Conservation (phyloP, 78 protist species). For the Dictyostelium intermedium region DNA sequence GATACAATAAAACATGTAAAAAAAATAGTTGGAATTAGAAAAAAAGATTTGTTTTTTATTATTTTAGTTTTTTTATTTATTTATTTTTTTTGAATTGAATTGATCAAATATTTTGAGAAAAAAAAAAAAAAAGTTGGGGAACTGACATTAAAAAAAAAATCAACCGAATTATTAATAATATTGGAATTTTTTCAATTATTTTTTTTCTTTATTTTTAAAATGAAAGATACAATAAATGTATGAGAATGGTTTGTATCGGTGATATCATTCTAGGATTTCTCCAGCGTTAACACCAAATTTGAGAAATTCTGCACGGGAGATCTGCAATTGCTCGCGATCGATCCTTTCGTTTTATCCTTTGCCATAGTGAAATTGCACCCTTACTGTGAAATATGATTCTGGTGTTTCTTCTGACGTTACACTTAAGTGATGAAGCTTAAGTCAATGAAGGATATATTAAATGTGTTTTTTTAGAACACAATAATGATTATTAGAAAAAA, state of each 20-base stretch:
- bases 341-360: not conserved
- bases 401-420: not conserved
- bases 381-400: not conserved
- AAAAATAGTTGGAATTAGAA: too few relatives aligned
- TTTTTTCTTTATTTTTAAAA: too few relatives aligned
- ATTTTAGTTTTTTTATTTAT: not conserved
- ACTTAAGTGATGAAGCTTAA: not conserved
- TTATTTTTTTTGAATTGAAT: too few relatives aligned
- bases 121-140: too few relatives aligned
- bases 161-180: too few relatives aligned
- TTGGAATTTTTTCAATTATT: too few relatives aligned
- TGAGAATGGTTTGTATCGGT: constrained; percentile 1
- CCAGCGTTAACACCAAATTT: not conserved
- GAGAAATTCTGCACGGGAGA: constrained; percentile 7
- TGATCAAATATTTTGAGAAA: too few relatives aligned
- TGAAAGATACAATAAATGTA: not conserved
- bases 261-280: constrained; percentile 1
- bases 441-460: not conserved
- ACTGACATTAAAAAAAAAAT: too few relatives aligned
- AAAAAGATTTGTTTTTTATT: not conserved
- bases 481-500: too few relatives aligned
- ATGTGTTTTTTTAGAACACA: not conserved
- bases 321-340: not conserved
- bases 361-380: constrained; percentile 1
- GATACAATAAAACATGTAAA: not conserved